phyloP scores from a whole-genome alignment of 176 grass and related monocot species.

The Otatea glauca region DNA sequence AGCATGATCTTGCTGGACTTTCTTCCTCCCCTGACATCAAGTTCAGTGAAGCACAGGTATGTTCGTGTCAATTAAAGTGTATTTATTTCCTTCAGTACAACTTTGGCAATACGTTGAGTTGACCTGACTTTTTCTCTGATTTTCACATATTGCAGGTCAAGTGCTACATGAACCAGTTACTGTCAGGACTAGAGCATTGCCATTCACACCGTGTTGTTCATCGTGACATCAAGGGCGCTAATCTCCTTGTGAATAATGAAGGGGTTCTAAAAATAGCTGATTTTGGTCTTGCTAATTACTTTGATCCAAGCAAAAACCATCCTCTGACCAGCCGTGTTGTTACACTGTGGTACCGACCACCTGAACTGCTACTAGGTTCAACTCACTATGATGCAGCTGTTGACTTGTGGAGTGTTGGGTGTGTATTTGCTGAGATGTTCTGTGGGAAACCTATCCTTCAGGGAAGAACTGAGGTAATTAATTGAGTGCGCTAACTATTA shows the following conservation, averaged over 20 bases:
- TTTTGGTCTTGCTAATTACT: constrained; percentile 95
- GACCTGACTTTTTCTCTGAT: constrained; percentile 25
- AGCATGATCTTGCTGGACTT: constrained; percentile 94
- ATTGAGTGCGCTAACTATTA: background rate
- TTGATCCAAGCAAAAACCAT: constrained; percentile 56
- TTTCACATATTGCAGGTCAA: constrained; percentile 67
- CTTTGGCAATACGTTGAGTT: background rate
- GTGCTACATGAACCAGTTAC: constrained; percentile 92
- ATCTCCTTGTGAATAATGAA: constrained; percentile 92
- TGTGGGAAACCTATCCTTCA: constrained; percentile 76
- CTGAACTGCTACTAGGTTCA: constrained; percentile 92
- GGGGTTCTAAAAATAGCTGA: constrained; percentile 95
- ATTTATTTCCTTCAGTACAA: background rate
- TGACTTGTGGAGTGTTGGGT: constrained; percentile 96
- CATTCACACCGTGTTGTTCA: constrained; percentile 78
- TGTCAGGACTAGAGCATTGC: constrained; percentile 85
- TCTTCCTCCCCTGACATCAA: constrained; percentile 85
- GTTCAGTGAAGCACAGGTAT: constrained; percentile 88
- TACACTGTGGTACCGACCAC: constrained; percentile 95
- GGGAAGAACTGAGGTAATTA: constrained; percentile 94
- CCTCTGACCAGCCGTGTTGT: constrained; percentile 95
- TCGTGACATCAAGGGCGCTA: constrained; percentile 95
- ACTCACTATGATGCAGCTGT: constrained; percentile 90
- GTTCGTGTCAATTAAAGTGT: constrained; percentile 3
- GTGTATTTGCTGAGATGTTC: constrained; percentile 95